phyloP scores from a whole-genome alignment of 1,284 basidiomycete species.

The Porodaedalea pini region DNA sequence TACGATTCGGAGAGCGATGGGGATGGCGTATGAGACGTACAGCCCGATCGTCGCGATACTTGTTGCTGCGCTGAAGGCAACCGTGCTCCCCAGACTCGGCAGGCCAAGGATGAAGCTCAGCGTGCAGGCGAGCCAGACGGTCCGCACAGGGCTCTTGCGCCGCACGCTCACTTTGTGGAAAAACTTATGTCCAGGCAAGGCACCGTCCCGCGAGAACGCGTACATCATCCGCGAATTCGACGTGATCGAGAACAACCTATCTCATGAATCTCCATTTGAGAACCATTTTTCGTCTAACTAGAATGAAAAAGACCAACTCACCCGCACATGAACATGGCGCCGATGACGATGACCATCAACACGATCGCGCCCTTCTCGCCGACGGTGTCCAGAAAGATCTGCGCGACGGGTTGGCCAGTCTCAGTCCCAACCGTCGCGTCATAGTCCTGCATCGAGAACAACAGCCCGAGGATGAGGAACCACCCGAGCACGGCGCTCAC shows the following conservation, averaged over 20 bases:
- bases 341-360: conserved; percentile 69
- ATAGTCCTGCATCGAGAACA: conserved; percentile 75
- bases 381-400: conserved; percentile 73
- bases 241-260: conserved; percentile 67
- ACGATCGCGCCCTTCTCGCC: conserved; percentile 68
- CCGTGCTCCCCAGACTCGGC: conserved; percentile 64
- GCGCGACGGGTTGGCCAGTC: conserved; percentile 68
- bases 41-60: conserved; percentile 74
- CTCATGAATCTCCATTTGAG: not conserved
- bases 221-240: conserved; percentile 81
- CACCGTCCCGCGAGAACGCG: conserved; percentile 67
- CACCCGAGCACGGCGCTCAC: conserved; percentile 70
- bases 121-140: conserved; percentile 77
- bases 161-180: conserved; percentile 60
- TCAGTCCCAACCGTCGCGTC: conserved; percentile 46
- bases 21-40: conserved; percentile 73
- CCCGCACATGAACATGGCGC: conserved; percentile 72
- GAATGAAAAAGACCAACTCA: conserved; percentile 26
- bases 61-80: conserved; percentile 73
- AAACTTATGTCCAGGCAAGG: conserved; percentile 63
- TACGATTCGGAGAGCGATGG: conserved; percentile 62
- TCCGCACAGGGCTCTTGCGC: conserved; percentile 62
- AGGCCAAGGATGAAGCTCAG: conserved; percentile 73
- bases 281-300: not conserved
- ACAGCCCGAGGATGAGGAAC: conserved; percentile 66